Evolutionary conservation across 164 flowering plant genomes (phyloP), one percentile per base, ranked within the genome.

Genomic region (Kingdonia uniflora): DNA sequence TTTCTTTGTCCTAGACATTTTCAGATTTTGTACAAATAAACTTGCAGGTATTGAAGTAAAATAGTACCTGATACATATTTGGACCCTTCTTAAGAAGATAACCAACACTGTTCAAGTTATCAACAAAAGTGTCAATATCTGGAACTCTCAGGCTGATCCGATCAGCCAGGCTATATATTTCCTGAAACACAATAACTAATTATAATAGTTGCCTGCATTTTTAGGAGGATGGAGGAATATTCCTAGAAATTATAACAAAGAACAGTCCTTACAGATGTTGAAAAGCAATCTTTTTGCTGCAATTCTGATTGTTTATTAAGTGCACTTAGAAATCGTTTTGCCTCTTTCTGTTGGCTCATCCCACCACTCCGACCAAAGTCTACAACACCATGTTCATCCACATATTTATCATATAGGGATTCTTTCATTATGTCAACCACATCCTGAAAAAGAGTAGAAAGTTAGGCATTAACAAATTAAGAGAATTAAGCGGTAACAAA

Each of bases 291-390:
- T 61, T 94, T 94, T 69, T 87, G 87, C 64, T 61, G 84, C 84
- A 76, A 68, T 65, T 87, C 99, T 41, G 97, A 84, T 62, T 82
- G 96, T 72, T 78, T 78, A 53, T 89, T 72, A 26, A 94, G 82
- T 56, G 92, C 92, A 72, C 84, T 76, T 37, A 94, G 43, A 65
- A 89, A 89, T 47, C 97, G 73, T 58, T 94, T 94, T 25, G 97
- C 92, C 61, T 94, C 99, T 65, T 85, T 94, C 65, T 82, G 95
- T 61, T 85, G 90, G 58, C 96, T 89, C 99, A 94, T 89, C 16
- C 97, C 99, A 42, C 99, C 95, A 71, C 99, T 85, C 41, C 96
- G 88, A 61, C 92, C 95, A 68, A 88, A 89, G 65, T 94, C 99
- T 54, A 94, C 88, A 61, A 76, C 24, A 21, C 99, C 99, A 70